Conservation (phyloP, 2,329 filamentous ascomycete species). For the Colletotrichum incanum region DNA sequence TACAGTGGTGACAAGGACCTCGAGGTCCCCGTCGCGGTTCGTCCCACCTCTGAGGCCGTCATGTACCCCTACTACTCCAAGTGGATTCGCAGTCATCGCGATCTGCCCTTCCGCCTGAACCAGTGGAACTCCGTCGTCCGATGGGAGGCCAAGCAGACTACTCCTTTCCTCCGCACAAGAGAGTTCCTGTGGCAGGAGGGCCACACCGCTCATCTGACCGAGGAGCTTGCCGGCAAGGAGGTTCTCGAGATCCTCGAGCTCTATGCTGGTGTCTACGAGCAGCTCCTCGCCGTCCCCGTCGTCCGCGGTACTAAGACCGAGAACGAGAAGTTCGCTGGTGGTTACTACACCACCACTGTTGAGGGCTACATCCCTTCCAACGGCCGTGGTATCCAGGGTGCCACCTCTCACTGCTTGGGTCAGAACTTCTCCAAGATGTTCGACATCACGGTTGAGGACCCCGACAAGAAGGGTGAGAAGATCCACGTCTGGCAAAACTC, state of each 20-base stretch:
- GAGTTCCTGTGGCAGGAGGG: constrained; percentile 99
- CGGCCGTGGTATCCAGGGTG: constrained; percentile 96
- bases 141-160: constrained; percentile 97
- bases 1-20: constrained; percentile 89
- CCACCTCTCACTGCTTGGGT: constrained; percentile 92
- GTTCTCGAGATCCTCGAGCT: constrained; percentile 94
- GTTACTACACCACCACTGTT: constrained; percentile 95
- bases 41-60: constrained; percentile 81
- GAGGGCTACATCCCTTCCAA: constrained; percentile 98
- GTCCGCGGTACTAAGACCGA: constrained; percentile 96
- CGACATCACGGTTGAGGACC: constrained; percentile 96
- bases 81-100: constrained; percentile 97
- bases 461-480: constrained; percentile 83
- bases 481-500: constrained; percentile 98
- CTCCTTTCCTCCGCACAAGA: constrained; percentile 89
- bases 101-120: constrained; percentile 93
- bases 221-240: constrained; percentile 85
- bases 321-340: constrained; percentile 98
- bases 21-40: constrained; percentile 82
- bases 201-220: constrained; percentile 89
- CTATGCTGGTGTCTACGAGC: constrained; percentile 92
- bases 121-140: constrained; percentile 96
- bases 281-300: constrained; percentile 94
- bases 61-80: constrained; percentile 98
- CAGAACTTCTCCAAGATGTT: constrained; percentile 99